These are phyloP conservation scores for Inga leiocalycina DNA, from an alignment of 306 rosid genomes.

Conservation along the genomic window DNA sequence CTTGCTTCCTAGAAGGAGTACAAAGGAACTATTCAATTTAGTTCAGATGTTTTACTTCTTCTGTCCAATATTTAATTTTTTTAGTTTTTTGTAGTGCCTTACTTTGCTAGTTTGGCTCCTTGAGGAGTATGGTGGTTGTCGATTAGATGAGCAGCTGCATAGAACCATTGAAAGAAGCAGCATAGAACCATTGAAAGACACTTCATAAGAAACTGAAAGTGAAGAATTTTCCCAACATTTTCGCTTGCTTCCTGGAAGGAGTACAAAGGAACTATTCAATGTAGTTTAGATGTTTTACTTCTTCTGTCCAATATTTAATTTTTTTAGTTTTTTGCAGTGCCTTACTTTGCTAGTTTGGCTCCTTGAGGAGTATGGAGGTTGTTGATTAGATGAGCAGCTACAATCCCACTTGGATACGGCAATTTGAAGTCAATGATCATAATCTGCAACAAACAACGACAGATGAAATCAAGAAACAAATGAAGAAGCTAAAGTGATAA, in stretches of 20 bases:
- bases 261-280: background rate
- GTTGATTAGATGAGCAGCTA: conserved; percentile 63
- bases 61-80: too few species aligned
- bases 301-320: background rate
- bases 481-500: too few species aligned
- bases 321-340: conserved; percentile 9
- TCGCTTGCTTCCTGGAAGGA: conserved; percentile 56
- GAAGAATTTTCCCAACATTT: conserved; percentile 53
- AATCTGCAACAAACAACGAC: conserved; percentile 35
- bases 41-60: background rate
- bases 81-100: too few species aligned
- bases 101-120: too few species aligned
- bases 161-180: conserved; percentile 72
- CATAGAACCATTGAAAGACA: conserved; percentile 64
- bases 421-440: conserved; percentile 57
- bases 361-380: conserved; percentile 66
- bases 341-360: conserved; percentile 60
- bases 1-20: conserved; percentile 53
- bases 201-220: conserved; percentile 51
- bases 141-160: background rate
- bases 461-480: background rate
- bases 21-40: background rate
- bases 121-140: too few species aligned
- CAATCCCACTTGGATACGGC: conserved; percentile 67
- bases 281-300: background rate